Evolutionary conservation across 495 filamentous ascomycete species (phyloP), one percentile per base, ranked within the genome.

Genomic region (Hypoxylon fuscum): DNA sequence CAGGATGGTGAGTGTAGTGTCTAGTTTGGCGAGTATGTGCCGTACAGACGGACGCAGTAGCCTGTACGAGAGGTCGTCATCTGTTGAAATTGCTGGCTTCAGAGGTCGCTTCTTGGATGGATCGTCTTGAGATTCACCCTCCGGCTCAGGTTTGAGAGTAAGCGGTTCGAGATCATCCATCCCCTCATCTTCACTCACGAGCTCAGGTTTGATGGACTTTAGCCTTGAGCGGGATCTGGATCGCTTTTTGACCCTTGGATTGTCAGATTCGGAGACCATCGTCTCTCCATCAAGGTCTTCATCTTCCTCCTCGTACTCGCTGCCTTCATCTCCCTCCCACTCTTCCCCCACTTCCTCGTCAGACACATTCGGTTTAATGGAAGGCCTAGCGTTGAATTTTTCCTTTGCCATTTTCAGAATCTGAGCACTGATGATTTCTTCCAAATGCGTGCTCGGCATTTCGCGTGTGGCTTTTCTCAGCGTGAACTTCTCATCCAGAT

Each of bases 401-500:
- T 88, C 82, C 72, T 86, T 92, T 3, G 88, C 89, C n/a, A 74
- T 68, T 53, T 80, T 83, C 55, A 89, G 62, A 42, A 92, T 81
- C 5, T 75, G 53, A 0, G 86, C 90, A 2, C 85, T 79, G 9
- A 96, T 61, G 17, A 83, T 79, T 31, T 93, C 89, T 67, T 90
- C 85, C 44, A 96, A 61, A 8, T 81, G 76, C 4, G 75, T 70
- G 66, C 89, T 88, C 8, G 84, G 79, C 54, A 77, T 76, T 17
- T 68, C 59, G 54, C 73, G 74, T 15, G 76, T 69, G 34, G 65
- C 71, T 65, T 70, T 74, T 49, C 76, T 78, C 4, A 81, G 65
- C 1, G 79, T 86, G 43, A 75, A 82, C 27, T 18, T 42, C 14
- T 84, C 78, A 44, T 81, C 56, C 9, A 46, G 56, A 48, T 60